Conservation (phyloP, 805 yeast genomes). For the Teunomyces tritomae region DNA sequence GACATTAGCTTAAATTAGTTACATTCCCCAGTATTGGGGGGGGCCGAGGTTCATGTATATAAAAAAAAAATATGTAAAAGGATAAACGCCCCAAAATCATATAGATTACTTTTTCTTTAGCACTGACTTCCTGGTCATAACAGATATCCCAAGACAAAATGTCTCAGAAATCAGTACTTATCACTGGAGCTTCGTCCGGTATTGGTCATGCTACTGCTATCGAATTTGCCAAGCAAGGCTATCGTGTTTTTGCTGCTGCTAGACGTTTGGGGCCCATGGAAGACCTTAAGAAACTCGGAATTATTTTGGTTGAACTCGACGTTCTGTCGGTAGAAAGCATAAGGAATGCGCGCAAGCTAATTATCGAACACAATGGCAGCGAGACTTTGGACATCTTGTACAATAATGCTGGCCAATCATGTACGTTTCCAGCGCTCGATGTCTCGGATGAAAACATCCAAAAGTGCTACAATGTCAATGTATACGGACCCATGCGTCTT, state of each 20-base stretch:
- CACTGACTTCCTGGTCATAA: too few species aligned
- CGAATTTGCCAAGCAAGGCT: slow-evolving; percentile 51
- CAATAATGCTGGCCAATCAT: slow-evolving; percentile 78
- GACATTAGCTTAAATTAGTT: too few species aligned
- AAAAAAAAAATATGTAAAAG: too few species aligned
- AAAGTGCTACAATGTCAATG: slow-evolving; percentile 62
- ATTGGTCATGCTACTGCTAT: slow-evolving; percentile 50
- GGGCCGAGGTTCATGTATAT: too few species aligned
- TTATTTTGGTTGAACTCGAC: slow-evolving; percentile 53
- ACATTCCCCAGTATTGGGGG: too few species aligned
- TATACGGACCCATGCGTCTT: slow-evolving; percentile 65
- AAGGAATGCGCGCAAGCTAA: slow-evolving; percentile 36
- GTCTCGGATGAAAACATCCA: slow-evolving; percentile 52
- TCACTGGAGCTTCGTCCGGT: slow-evolving; percentile 59
- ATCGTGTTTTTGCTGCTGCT: slow-evolving; percentile 70
- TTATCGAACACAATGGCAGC: slow-evolving; percentile 43
- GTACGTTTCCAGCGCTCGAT: slow-evolving; percentile 69
- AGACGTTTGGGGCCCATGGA: slow-evolving; percentile 63
- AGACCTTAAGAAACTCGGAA: slow-evolving; percentile 42
- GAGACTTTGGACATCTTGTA: slow-evolving; percentile 54
- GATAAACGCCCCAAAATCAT: too few species aligned
- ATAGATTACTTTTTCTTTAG: too few species aligned
- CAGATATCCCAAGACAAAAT: neutral
- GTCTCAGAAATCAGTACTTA: slow-evolving; percentile 44
- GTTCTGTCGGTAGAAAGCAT: slow-evolving; percentile 54